Evolutionary conservation across 164 flowering plant species (phyloP).

Genomic region (Akebia trifoliata): DNA sequence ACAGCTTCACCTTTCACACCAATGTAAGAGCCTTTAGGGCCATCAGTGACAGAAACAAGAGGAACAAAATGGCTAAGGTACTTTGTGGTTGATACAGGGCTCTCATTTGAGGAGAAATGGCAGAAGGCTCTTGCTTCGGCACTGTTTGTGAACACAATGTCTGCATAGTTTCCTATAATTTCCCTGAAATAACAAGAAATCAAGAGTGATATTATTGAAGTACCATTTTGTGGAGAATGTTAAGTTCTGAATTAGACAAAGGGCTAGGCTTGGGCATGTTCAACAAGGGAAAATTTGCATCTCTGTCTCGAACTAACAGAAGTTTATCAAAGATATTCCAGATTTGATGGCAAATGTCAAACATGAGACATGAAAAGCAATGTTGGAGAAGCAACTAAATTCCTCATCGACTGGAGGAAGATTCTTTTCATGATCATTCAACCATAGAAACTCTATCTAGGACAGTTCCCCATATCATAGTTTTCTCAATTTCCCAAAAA

Average conservation of each 20-base stretch:
- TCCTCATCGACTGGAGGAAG: too few species aligned
- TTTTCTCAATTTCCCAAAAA: too few species aligned
- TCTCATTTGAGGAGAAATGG: slow-evolving; percentile 64
- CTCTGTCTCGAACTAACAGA: too few species aligned
- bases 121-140: slow-evolving; percentile 89
- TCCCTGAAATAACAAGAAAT: slow-evolving; percentile 50
- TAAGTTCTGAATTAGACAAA: neutral
- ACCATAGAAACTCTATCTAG: too few species aligned
- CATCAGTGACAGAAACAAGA: slow-evolving; percentile 86
- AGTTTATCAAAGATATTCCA: too few species aligned
- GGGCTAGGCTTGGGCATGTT: too few species aligned
- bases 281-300: too few species aligned
- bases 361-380: too few species aligned
- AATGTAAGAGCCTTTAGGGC: slow-evolving; percentile 75
- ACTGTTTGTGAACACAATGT: slow-evolving; percentile 81
- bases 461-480: too few species aligned
- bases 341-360: too few species aligned
- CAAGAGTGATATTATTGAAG: neutral
- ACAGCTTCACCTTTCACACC: slow-evolving; percentile 90
- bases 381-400: too few species aligned
- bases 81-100: slow-evolving; percentile 60
- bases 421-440: too few species aligned
- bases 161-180: slow-evolving; percentile 75
- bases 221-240: neutral
- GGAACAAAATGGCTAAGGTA: slow-evolving; percentile 89